These are phyloP conservation scores for Lippia alba DNA, from an alignment of 305 asterid species.

Conservation along the genomic window DNA sequence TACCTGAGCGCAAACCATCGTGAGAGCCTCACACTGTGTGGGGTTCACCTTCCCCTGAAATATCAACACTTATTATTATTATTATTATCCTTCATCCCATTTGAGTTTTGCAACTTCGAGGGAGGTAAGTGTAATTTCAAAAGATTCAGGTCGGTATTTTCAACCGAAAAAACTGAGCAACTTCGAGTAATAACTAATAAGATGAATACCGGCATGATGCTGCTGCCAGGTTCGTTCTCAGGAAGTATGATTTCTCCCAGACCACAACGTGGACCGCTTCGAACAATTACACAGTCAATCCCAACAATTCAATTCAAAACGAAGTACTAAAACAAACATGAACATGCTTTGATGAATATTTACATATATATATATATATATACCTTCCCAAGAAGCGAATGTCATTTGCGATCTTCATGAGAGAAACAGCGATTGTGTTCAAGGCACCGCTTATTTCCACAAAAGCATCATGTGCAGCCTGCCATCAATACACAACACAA, in stretches of 20 bases:
- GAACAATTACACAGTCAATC: constrained; percentile 6
- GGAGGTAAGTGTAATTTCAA: too few relatives aligned
- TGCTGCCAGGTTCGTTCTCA: constrained; percentile 99
- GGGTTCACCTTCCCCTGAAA: constrained; percentile 89
- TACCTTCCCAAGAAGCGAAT: constrained; percentile 97
- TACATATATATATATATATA: not conserved
- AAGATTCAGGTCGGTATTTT: too few relatives aligned
- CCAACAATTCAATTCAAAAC: constrained; percentile 23
- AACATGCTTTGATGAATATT: constrained; percentile 7
- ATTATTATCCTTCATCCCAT: too few relatives aligned
- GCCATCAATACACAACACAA: not conserved
- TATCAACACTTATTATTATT: constrained; percentile 15
- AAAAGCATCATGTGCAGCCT: constrained; percentile 99
- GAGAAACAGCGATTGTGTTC: constrained; percentile 83
- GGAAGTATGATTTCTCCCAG: constrained; percentile 97
- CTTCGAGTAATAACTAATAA: not conserved
- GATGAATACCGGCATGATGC: constrained; percentile 89
- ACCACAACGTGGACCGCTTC: constrained; percentile 98
- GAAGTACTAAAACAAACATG: constrained; percentile 2
- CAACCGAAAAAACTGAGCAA: too few relatives aligned
- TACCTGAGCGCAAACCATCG: constrained; percentile 98
- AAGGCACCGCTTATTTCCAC: constrained; percentile 92
- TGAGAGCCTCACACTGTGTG: constrained; percentile 95
- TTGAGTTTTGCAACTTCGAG: too few relatives aligned
- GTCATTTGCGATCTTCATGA: constrained; percentile 96